These are phyloP conservation scores for Ogataea chonburiensis DNA, from an alignment of 805 yeast species.

Conservation along the genomic window DNA sequence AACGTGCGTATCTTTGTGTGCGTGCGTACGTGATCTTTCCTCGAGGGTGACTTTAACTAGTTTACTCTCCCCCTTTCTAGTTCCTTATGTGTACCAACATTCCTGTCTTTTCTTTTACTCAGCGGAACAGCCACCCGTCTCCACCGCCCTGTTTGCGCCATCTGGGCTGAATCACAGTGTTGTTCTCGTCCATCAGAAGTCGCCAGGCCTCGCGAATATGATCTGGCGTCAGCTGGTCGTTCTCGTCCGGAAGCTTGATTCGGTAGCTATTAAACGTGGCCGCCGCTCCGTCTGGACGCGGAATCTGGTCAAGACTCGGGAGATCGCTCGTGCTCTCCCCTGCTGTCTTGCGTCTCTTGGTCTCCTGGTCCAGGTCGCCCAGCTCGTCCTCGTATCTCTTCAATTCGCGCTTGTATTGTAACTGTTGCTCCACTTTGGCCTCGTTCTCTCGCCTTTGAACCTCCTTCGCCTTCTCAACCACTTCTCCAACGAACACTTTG, in stretches of 20 bases:
- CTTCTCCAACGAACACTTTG: slow-evolving; percentile 86
- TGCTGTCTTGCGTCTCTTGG: slow-evolving; percentile 39
- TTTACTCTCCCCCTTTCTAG: slow-evolving; percentile 18
- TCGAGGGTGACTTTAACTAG: slow-evolving; percentile 21
- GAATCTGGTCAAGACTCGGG: slow-evolving; percentile 28
- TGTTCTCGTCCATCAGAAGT: slow-evolving; percentile 63
- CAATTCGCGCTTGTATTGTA: slow-evolving; percentile 41
- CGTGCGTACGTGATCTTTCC: slow-evolving; percentile 5
- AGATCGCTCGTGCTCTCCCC: slow-evolving; percentile 36
- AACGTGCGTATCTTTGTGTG: no score
- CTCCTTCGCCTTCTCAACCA: slow-evolving; percentile 76
- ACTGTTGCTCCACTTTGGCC: slow-evolving; percentile 38
- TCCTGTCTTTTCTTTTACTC: slow-evolving; percentile 4
- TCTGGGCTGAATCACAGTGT: slow-evolving; percentile 55
- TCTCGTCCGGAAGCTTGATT: slow-evolving; percentile 29
- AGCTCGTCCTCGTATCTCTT: slow-evolving; percentile 23
- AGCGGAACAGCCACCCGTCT: slow-evolving; percentile 70
- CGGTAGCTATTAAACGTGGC: slow-evolving; percentile 19
- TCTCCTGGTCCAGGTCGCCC: slow-evolving; percentile 29
- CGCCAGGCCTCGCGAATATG: slow-evolving; percentile 91
- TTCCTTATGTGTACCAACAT: slow-evolving; percentile 7
- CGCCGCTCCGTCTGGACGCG: slow-evolving; percentile 22
- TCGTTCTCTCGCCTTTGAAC: slow-evolving; percentile 59
- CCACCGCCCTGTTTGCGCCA: slow-evolving; percentile 75
- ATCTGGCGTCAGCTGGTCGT: slow-evolving; percentile 72